Evolutionary conservation across 805 yeast species (phyloP), one percentile per base, ranked within the genome.

Genomic region (Candida maltosa): DNA sequence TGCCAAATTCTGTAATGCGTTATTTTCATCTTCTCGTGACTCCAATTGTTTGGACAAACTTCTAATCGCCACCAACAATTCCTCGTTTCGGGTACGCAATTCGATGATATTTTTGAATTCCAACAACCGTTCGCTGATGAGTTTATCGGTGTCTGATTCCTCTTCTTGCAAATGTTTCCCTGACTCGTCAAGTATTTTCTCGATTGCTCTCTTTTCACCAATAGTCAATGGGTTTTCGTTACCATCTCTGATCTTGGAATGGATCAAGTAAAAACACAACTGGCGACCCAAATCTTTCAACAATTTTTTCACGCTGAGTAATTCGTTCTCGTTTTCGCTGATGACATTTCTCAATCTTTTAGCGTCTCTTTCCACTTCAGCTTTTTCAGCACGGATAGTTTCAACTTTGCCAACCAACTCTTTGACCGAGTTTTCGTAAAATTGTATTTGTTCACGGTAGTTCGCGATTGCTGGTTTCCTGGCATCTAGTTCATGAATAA

Each of bases 211-310:
- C 44, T 73, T 71, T 49, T 91, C 96, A 10, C 75, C 75, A 0
- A 68, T 56, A 4, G 83, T 73, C 24, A 91, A 60, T 6, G 91
- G 85, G 26, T 64, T 66, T 24, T 76, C 76, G n/a, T 75, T 64
- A 33, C 69, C 70, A 9, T 71, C 75, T 30, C 78, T 70, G 2
- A 83, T 62, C 19, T 78, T 69, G 2, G 85, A 67, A 50, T 84
- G 87, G 11, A 83, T 73, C 25, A 91, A 66, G 24, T 88, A 68
- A 32, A 70, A 73, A 46, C 85, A 87, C n/a, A 93, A 73, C 54
- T 91, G 97, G 28, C 80, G 77, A 5, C 94, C 85, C 26, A 91
- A 62, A 50, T 91, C 97, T 19, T 70, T 61, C 28, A 82, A 74
- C 44, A 82, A 78, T 38, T 72, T 75, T 29, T 72, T 69, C 42